Conservation (phyloP, 148 eudicot genomes). For the Fagopyrum tataricum region DNA sequence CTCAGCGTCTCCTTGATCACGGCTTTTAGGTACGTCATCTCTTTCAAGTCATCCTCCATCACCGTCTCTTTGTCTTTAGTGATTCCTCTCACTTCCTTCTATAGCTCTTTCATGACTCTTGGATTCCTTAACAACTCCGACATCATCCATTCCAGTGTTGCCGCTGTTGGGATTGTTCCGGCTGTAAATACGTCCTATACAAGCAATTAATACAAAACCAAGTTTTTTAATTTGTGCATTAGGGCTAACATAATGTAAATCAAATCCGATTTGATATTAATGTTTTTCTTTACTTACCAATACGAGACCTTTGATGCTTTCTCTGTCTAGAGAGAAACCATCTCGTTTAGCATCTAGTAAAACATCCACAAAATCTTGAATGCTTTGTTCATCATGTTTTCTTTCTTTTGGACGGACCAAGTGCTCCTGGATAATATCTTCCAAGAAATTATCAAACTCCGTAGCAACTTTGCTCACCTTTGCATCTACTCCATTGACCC, state of each 20-base stretch:
- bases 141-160: constrained; percentile 18
- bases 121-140: constrained; percentile 23
- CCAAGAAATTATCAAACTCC: neutral
- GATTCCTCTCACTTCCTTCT: constrained; percentile 10
- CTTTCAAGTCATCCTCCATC: neutral
- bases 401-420: neutral
- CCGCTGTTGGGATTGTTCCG: constrained; percentile 3
- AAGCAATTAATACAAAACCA: neutral
- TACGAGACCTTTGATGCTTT: constrained; percentile 17
- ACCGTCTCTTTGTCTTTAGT: neutral
- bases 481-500: neutral
- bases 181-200: constrained; percentile 18
- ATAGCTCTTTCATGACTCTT: constrained; percentile 15
- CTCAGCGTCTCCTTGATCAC: constrained; percentile 25
- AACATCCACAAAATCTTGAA: constrained; percentile 8
- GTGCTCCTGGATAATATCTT: neutral
- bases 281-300: constrained; percentile 17
- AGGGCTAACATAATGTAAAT: too few species aligned
- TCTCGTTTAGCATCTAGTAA: constrained; percentile 16
- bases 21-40: constrained; percentile 20
- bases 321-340: neutral
- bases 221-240: too few species aligned
- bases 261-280: too few species aligned
- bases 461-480: neutral
- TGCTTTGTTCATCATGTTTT: neutral